phyloP scores from a whole-genome alignment of 2,329 filamentous ascomycete species.

The Dothistroma pini region DNA sequence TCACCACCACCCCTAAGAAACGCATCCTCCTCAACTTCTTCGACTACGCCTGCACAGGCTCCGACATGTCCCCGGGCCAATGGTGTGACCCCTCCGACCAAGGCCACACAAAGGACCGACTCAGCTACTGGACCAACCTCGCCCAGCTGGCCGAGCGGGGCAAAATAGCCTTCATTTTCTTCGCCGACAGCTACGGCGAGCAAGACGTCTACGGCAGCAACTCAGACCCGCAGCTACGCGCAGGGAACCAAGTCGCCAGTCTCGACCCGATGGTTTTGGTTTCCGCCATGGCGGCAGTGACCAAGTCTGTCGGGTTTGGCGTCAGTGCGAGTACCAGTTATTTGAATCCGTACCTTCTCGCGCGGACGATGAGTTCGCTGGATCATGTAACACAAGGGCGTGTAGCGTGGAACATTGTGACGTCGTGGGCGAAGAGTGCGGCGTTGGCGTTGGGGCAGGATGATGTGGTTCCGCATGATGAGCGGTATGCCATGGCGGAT shows the following conservation, averaged over 20 bases:
- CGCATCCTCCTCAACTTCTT: neutral
- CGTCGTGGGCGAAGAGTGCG: slow-evolving; percentile 57
- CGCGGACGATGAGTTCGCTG: slow-evolving; percentile 58
- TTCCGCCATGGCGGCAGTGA: slow-evolving; percentile 62
- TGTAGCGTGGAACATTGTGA: slow-evolving; percentile 65
- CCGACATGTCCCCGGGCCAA: slow-evolving; percentile 61
- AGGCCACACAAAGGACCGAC: slow-evolving; percentile 56
- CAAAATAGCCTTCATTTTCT: slow-evolving; percentile 61
- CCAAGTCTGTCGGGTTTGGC: slow-evolving; percentile 59
- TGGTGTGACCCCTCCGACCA: slow-evolving; percentile 63
- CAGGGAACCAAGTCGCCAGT: slow-evolving; percentile 50
- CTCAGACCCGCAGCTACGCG: slow-evolving; percentile 44
- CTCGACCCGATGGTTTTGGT: slow-evolving; percentile 64
- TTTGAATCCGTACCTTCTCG: slow-evolving; percentile 59
- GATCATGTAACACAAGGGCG: slow-evolving; percentile 60
- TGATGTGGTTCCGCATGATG: slow-evolving; percentile 56
- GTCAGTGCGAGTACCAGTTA: slow-evolving; percentile 62
- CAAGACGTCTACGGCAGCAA: slow-evolving; percentile 57
- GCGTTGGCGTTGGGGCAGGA: slow-evolving; percentile 60
- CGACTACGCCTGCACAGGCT: slow-evolving; percentile 26
- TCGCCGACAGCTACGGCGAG: slow-evolving; percentile 62
- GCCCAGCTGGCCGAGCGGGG: slow-evolving; percentile 60
- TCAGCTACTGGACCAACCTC: slow-evolving; percentile 62
- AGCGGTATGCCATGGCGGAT: slow-evolving; percentile 58
- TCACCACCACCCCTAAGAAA: neutral